A percentile compares a stretch with the other conserved stretches of the same genome.
These are phyloP conservation scores for Cutaneotrichosporon cavernicola DNA, from an alignment of 1,284 basidiomycete genomes.

Conservation along the genomic window DNA sequence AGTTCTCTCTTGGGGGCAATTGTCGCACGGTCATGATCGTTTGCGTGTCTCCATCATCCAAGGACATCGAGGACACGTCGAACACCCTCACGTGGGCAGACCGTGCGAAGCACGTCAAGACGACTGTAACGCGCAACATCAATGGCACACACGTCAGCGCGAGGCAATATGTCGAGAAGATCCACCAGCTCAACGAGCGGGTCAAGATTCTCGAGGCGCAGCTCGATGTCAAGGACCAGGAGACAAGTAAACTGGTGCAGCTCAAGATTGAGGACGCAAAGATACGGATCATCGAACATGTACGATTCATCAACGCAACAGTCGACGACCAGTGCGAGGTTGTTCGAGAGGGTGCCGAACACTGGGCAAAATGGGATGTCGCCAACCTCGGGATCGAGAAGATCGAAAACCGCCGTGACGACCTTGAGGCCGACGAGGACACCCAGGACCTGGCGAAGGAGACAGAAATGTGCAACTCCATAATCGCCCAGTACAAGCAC, in stretches of 20 bases:
- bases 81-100: slow-evolving; percentile 96
- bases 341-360: slow-evolving; percentile 73
- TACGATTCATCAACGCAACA: slow-evolving; percentile 67
- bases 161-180: slow-evolving; percentile 89
- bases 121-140: slow-evolving; percentile 83
- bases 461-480: slow-evolving; percentile 64
- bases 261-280: slow-evolving; percentile 68
- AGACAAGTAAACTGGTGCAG: slow-evolving; percentile 49
- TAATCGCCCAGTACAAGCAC: slow-evolving; percentile 71
- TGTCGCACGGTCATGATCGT: slow-evolving; percentile 99
- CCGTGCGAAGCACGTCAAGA: slow-evolving; percentile 94
- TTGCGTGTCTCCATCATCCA: slow-evolving; percentile 88
- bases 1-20: slow-evolving; percentile 94
- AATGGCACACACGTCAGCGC: slow-evolving; percentile 91
- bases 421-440: slow-evolving; percentile 58
- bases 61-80: slow-evolving; percentile 94
- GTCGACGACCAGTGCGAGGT: slow-evolving; percentile 65
- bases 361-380: slow-evolving; percentile 69
- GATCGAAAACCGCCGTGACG: slow-evolving; percentile 65
- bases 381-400: slow-evolving; percentile 70
- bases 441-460: slow-evolving; percentile 60
- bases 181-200: slow-evolving; percentile 60
- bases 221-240: slow-evolving; percentile 41
- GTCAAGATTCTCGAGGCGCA: slow-evolving; percentile 68
- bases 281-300: slow-evolving; percentile 67